Base-by-base conservation (phyloP, 129 eudicot species). In the Tagetes patula region DNA sequence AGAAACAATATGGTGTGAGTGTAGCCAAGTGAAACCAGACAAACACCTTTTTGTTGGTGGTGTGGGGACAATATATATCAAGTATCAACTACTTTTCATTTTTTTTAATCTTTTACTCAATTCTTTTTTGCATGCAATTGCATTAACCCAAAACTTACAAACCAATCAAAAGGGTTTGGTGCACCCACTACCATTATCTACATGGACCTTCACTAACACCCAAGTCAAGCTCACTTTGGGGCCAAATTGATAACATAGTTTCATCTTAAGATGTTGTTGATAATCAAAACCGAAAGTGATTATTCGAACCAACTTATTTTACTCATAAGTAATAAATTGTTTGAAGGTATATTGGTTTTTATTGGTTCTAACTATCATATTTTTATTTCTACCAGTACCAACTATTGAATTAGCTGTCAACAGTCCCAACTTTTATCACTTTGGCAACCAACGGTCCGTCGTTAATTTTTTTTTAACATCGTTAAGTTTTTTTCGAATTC, bases 161-260 rank as follows among this genome's bases (percentile, higher is more conserved):
- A 67, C 68, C 40, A 76, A 67, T 66, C 74, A 76, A 67, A 54
- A 43, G 46, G 38, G 80, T 67, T 76, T 76, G 80, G 80, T 76
- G 73, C 80, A 76, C 71, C 80, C 69, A 76, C 79, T 75, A 10
- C 37, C 34, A 37, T 13, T 37, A 48, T 50, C 56, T 50, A 50
- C 56, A 50, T 50, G 56, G 56, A 50, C 56, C 27, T 3, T 13
- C 31, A 50, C n/a, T 7, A 30, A 50, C 31, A 50, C 30, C 31
- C 56, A 50, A 50, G 56, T 50, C 56, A 50, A 50, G 56, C 56
- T 14, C 2, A 30, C 13, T 50, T 50, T 50, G 56, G 56, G 27
- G n/a, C 56, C 56, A 50, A 50, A 50, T 4, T 50, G 56, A 50
- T 13, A 50, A 50, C 56, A 50, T n/a, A 50, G 56, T 50, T 13